Evolutionary conservation across 768 basidiomycete species (phyloP).

Genomic region (Cantharellus anzutake): DNA sequence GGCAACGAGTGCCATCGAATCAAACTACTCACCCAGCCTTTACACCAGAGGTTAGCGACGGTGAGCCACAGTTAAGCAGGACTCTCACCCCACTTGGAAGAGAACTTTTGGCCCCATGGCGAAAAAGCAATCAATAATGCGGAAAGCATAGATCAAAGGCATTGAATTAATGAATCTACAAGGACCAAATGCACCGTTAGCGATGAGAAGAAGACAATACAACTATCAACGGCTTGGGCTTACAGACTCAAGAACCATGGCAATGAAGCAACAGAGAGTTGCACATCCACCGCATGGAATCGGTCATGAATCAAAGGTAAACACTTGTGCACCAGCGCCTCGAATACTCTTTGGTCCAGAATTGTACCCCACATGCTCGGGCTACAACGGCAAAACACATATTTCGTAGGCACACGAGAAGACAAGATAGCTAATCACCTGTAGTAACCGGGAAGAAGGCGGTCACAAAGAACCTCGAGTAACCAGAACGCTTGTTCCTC

Average conservation of each 20-base stretch:
- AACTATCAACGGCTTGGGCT: constrained; percentile 20
- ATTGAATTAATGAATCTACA: constrained; percentile 74
- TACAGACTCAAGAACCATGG: constrained; percentile 97
- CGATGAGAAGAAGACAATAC: constrained; percentile 9
- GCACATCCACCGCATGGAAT: constrained; percentile 79
- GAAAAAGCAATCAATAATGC: constrained; percentile 94
- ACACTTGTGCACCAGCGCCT: constrained; percentile 74
- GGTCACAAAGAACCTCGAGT: constrained; percentile 83
- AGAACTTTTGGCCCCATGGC: constrained; percentile 98
- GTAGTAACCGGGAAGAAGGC: constrained; percentile 93
- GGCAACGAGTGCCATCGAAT: constrained; percentile 30
- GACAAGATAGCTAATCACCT: constrained; percentile 31
- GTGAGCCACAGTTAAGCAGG: neutral
- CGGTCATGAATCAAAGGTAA: constrained; percentile 90
- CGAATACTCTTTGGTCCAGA: constrained; percentile 96
- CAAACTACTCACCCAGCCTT: constrained; percentile 5
- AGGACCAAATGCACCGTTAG: neutral
- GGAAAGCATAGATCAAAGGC: constrained; percentile 96
- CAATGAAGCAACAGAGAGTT: constrained; percentile 87
- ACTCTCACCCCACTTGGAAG: constrained; percentile 87
- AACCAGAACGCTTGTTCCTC: constrained; percentile 99
- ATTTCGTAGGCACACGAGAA: constrained; percentile 2
- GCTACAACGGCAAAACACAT: constrained; percentile 21
- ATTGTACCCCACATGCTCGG: constrained; percentile 98
- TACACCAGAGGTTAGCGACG: neutral